These are phyloP conservation scores for Gaultheria prostrata DNA, from an alignment of 148 eudicot genomes.

Conservation along the genomic window DNA sequence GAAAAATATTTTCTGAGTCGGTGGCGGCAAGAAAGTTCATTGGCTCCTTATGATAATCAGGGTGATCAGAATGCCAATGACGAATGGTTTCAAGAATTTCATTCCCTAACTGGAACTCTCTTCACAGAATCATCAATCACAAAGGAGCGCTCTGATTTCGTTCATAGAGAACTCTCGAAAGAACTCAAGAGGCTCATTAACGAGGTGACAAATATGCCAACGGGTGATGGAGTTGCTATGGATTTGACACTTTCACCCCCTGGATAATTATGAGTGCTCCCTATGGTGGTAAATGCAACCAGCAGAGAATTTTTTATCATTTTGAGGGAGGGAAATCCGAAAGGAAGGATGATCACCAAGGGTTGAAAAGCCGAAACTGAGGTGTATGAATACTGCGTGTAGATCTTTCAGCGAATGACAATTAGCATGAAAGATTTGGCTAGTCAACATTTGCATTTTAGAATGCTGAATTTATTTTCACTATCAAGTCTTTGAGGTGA, in stretches of 20 bases:
- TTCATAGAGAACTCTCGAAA: constrained; percentile 29
- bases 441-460: background rate
- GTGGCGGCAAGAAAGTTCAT: constrained; percentile 19
- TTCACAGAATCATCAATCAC: constrained; percentile 34
- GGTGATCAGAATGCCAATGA: constrained; percentile 18
- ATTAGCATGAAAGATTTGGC: background rate
- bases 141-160: constrained; percentile 32
- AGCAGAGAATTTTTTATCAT: background rate
- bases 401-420: background rate
- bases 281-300: constrained; percentile 7
- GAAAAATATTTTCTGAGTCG: constrained; percentile 28
- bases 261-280: constrained; percentile 6
- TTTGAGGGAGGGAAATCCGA: background rate
- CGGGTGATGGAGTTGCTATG: constrained; percentile 22
- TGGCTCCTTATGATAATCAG: constrained; percentile 21
- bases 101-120: constrained; percentile 30
- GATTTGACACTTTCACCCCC: constrained; percentile 20
- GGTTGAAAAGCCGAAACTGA: background rate
- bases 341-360: background rate
- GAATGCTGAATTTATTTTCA: background rate
- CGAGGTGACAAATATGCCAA: constrained; percentile 40
- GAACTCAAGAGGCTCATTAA: constrained; percentile 32
- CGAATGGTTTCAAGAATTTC: constrained; percentile 33
- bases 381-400: background rate
- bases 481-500: background rate